Conservation (phyloP, 257 asterid genomes). For the Handroanthus guayacan region DNA sequence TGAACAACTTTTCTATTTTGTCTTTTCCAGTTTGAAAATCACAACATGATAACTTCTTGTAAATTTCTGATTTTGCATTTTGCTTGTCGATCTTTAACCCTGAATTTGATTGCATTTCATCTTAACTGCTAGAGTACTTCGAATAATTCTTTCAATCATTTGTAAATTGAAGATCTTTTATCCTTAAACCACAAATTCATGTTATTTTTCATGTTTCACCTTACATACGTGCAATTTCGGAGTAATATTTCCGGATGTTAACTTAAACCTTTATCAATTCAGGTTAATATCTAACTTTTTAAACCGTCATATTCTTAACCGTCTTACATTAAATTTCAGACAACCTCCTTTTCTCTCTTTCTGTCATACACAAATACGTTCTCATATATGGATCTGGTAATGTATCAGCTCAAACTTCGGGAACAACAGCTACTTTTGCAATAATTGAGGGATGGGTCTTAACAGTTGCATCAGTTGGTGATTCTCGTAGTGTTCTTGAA, state of each 20-base stretch:
- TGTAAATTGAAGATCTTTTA: constrained; percentile 2
- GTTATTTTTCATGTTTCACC: background rate
- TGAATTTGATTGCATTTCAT: background rate
- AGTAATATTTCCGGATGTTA: background rate
- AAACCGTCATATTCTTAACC: background rate
- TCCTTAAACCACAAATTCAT: constrained; percentile 9
- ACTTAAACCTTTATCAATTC: background rate
- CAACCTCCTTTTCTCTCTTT: constrained; percentile 4
- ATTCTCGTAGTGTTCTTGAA: constrained; percentile 78
- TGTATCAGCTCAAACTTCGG: constrained; percentile 75
- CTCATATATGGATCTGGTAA: constrained; percentile 34
- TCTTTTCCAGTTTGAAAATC: background rate
- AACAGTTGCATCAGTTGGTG: constrained; percentile 90
- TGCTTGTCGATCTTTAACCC: background rate
- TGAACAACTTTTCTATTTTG: background rate
- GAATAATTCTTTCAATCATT: background rate
- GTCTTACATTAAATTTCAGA: background rate
- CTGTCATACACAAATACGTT: constrained; percentile 20
- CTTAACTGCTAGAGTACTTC: background rate
- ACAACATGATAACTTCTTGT: background rate
- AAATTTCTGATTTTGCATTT: background rate
- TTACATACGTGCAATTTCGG: background rate
- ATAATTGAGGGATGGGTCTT: constrained; percentile 87
- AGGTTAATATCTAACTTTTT: background rate
- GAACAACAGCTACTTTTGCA: constrained; percentile 85